A percentile compares a stretch with the other conserved stretches of the same genome.
phyloP scores from a whole-genome alignment of 73 alveolate genomes.

The Durusdinium trenchii region DNA sequence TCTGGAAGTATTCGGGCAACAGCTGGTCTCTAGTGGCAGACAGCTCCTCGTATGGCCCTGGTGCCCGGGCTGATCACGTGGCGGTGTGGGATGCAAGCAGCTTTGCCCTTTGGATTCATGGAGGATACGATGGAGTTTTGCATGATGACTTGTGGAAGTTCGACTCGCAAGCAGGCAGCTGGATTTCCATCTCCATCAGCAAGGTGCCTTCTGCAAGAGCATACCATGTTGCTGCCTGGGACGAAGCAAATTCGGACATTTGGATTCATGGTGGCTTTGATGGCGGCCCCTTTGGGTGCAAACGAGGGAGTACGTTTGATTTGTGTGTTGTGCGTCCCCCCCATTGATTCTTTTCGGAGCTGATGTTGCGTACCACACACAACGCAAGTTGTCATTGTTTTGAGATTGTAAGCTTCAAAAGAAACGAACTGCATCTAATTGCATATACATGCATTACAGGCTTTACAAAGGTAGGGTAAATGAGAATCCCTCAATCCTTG shows the following conservation, averaged over 20 bases:
- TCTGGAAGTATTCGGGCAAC: slow-evolving; percentile 11
- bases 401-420: too few relatives aligned
- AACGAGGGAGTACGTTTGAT: too few relatives aligned
- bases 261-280: slow-evolving; percentile 52
- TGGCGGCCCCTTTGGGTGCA: too few relatives aligned
- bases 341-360: too few relatives aligned
- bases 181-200: too few relatives aligned
- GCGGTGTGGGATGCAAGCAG: slow-evolving; percentile 25
- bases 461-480: too few relatives aligned
- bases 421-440: too few relatives aligned
- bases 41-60: slow-evolving; percentile 24
- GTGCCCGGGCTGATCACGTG: slow-evolving; percentile 1
- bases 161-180: not conserved
- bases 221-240: slow-evolving; percentile 37
- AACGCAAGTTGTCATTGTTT: too few relatives aligned
- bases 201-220: slow-evolving; percentile 26
- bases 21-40: slow-evolving; percentile 9
- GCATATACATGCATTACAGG: too few relatives aligned
- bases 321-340: too few relatives aligned
- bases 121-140: slow-evolving; percentile 1
- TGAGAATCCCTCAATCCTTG: too few relatives aligned
- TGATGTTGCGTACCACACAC: too few relatives aligned
- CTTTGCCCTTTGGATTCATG: slow-evolving; percentile 40
- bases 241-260: not conserved
- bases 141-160: not conserved